A percentile compares a stretch with the other conserved stretches of the same genome.
Evolutionary conservation across 257 asterid species (phyloP).

Genomic region (Nicotiana sylvestris): DNA sequence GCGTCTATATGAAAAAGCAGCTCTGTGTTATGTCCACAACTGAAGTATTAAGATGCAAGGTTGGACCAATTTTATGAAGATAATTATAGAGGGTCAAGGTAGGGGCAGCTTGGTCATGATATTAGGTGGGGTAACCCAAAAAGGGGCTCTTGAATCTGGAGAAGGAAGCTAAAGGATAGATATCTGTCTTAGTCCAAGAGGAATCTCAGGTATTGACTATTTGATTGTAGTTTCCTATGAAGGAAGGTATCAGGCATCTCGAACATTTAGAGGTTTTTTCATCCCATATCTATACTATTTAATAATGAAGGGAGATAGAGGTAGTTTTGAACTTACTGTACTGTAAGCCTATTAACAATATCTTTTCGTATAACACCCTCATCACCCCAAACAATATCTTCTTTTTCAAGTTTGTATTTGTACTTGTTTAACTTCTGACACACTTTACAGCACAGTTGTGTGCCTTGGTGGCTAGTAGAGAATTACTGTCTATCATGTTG

Average conservation of each 20-base stretch:
- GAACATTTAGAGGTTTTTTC: not conserved
- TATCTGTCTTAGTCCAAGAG: not conserved
- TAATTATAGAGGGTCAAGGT: not conserved
- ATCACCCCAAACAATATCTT: not conserved
- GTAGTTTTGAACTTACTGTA: not conserved
- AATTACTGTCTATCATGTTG: not conserved
- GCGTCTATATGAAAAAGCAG: not conserved
- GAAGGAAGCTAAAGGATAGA: not conserved
- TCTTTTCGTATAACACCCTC: not conserved
- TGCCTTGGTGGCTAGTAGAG: not conserved
- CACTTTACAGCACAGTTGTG: not conserved
- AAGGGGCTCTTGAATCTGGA: not conserved
- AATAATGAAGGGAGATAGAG: not conserved
- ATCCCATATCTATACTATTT: not conserved
- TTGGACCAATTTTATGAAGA: not conserved
- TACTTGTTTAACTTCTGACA: not conserved
- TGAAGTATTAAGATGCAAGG: not conserved
- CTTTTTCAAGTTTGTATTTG: not conserved
- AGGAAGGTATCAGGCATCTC: not conserved
- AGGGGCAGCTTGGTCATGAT: conserved; percentile 1
- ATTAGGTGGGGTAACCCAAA: not conserved
- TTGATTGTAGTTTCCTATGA: not conserved
- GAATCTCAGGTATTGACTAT: not conserved
- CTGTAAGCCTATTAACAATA: not conserved
- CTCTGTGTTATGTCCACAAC: not conserved